Evolutionary conservation across 768 basidiomycete genomes (phyloP), one percentile per base, ranked within the genome.

Genomic region (Rhizopogon roseolus): DNA sequence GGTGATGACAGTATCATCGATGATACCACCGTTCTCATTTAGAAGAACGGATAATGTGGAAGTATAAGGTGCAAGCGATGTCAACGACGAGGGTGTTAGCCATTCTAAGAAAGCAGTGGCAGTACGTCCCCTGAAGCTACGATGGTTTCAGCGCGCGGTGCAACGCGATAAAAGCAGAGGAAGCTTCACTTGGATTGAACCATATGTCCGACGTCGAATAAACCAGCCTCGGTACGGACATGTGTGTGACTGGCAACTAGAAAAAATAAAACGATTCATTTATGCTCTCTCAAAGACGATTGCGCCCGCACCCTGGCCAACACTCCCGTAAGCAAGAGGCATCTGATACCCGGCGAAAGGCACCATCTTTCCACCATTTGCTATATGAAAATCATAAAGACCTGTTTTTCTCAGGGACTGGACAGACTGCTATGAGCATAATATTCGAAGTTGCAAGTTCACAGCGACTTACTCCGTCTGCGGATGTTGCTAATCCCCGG

Each of bases 181-280:
- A n/a, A 51, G 36, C 54, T 81, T 45, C 62, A 93, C 92, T 84
- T 88, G 34, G 85, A 83, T 68, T 98, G 96, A 14, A 98, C 90
- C 96, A 99, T 99, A 70, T 99, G 97, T 19, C 92, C 92, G 27
- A 99, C 97, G 64, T 99, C 97, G 67, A 99, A 99, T 32, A 99
- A 76, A 0, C 94, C 94, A 1, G 82, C 90, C 36, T 79, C 80
- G 11, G 73, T 81, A 40, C 97, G 85, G 49, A 95, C 90, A 63
- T 98, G 88, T 42, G 87, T 82, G 70, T 99, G 96, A 61, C 91
- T 93, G 8, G 87, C 84, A 50, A 92, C 95, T 97, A 29, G 42
- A 42, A 13, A 45, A 32, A 39, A 22, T 22, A 22, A 22, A n/a
- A n/a, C n/a, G n/a, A n/a, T n/a, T n/a, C n/a, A n/a, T n/a, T n/a